Evolutionary conservation across 352 stramenopile species (phyloP).

Genomic region (Pythium utonaiense): DNA sequence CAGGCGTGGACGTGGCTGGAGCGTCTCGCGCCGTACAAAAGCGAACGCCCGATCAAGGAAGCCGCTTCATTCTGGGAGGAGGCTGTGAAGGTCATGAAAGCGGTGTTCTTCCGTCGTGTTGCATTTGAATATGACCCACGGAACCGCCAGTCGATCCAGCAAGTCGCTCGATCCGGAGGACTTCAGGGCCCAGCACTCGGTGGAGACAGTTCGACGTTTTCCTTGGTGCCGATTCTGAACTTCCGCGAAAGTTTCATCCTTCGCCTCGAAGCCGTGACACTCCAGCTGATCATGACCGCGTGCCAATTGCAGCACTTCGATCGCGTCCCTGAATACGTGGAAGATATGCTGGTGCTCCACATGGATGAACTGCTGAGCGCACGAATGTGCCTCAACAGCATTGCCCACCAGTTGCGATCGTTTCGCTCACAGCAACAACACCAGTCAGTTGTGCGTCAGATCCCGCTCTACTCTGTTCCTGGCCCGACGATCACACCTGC

Average conservation of each 20-base stretch:
- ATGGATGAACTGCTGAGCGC: constrained; percentile 77
- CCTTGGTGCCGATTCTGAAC: constrained; percentile 75
- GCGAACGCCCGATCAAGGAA: constrained; percentile 71
- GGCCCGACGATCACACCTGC: constrained; percentile 26
- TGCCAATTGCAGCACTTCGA: constrained; percentile 82
- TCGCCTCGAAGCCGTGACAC: constrained; percentile 58
- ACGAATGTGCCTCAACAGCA: constrained; percentile 65
- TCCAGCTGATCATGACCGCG: constrained; percentile 65
- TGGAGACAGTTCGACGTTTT: constrained; percentile 38
- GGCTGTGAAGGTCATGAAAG: constrained; percentile 67
- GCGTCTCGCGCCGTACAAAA: constrained; percentile 72
- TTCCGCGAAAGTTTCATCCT: constrained; percentile 77
- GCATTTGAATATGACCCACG: constrained; percentile 48
- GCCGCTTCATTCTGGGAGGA: constrained; percentile 78
- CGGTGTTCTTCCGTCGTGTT: constrained; percentile 74
- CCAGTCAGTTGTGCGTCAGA: constrained; percentile 23
- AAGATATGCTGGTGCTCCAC: constrained; percentile 59
- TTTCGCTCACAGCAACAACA: constrained; percentile 58
- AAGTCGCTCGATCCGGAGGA: constrained; percentile 24
- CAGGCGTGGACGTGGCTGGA: constrained; percentile 82
- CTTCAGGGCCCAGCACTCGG: constrained; percentile 2
- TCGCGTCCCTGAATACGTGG: constrained; percentile 68
- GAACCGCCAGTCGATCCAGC: constrained; percentile 20
- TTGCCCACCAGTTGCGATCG: constrained; percentile 64
- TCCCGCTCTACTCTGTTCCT: constrained; percentile 23